phyloP scores from a whole-genome alignment of 805 yeast species.

The Yamadazyma kitorensis region DNA sequence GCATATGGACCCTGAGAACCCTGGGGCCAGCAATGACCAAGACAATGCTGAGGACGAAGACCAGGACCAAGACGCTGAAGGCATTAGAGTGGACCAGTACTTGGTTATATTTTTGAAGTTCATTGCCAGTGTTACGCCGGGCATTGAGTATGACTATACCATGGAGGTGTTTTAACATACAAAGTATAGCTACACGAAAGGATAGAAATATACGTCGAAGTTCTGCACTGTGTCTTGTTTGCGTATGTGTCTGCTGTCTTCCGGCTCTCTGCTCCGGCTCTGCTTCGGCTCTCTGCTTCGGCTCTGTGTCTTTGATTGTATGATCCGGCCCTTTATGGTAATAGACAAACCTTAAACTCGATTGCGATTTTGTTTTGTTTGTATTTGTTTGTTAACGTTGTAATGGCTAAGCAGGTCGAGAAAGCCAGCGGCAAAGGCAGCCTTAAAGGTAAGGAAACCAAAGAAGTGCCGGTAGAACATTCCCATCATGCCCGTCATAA shows the following conservation, averaged over 20 bases:
- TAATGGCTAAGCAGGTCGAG: constrained; percentile 14
- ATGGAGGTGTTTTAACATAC: constrained; percentile 83
- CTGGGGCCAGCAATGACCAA: constrained; percentile 9
- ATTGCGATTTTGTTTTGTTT: constrained; percentile 2
- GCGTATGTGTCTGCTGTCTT: no score
- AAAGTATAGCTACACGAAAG: no score
- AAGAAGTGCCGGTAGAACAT: constrained; percentile 9
- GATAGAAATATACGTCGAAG: no score
- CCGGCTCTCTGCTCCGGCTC: no score
- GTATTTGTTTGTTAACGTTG: not conserved
- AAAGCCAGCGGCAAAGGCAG: constrained; percentile 3
- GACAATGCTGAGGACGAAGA: constrained; percentile 14
- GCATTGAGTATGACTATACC: constrained; percentile 97
- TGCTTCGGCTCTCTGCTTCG: no score
- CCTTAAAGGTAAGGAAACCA: not conserved
- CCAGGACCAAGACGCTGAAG: constrained; percentile 28
- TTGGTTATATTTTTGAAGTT: constrained; percentile 86
- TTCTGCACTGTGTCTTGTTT: no score
- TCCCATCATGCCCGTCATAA: constrained; percentile 40
- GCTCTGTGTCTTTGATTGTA: no score
- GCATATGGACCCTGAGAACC: constrained; percentile 11
- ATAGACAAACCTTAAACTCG: no score
- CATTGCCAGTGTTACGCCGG: constrained; percentile 95
- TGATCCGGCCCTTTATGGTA: no score
- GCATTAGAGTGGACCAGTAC: constrained; percentile 85